Base-by-base conservation (phyloP, 306 rosid species). In the Alnus glutinosa region DNA sequence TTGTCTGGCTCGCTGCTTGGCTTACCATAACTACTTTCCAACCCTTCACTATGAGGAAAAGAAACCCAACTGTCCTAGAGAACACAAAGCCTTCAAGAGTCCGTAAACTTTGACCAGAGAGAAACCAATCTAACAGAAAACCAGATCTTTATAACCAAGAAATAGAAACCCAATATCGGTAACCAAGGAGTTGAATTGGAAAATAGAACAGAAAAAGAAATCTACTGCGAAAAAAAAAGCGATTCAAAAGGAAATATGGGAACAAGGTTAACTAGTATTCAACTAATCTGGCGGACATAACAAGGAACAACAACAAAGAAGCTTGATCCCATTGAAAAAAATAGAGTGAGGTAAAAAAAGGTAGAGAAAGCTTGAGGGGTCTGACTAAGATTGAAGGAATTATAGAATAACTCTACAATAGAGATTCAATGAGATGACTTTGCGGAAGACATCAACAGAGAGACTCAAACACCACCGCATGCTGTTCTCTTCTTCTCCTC, bases 1-100 rank as follows among this genome's bases (percentile, higher is more conserved):
- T 96, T 80, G 99, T 96, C 88, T 96, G 97, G 80, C 93, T 83
- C 50, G 99, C 99, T 85, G 99, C 96, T 96, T 96, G 99, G 96
- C 97, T 80, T 83, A 93, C 99, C 99, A 96, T 93, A 87, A 93
- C 99, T 96, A 96, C 90, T 83, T 80, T 87, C 85, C 82, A 77
- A 81, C 91, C 89, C 92, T 86, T 88, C 74, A 76, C 85, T 80
- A 80, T 18, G 57, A 75, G 81, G 73, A 77, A 70, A 67, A 71
- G 44, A 36, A 70, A 47, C 78, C 75, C 81, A 73, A 86, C 76
- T 80, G 89, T 59, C 85, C 87, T 83, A 67, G 54, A 83, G 76
- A 63, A 76, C 77, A 81, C 77, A 81, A 58, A 30, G 62, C 42
- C 52, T 78, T 55, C 61, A 73, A 77, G 42, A 71, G 81, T 63